Evolutionary conservation across 306 rosid species (phyloP).

Genomic region (Ormosia emarginata): DNA sequence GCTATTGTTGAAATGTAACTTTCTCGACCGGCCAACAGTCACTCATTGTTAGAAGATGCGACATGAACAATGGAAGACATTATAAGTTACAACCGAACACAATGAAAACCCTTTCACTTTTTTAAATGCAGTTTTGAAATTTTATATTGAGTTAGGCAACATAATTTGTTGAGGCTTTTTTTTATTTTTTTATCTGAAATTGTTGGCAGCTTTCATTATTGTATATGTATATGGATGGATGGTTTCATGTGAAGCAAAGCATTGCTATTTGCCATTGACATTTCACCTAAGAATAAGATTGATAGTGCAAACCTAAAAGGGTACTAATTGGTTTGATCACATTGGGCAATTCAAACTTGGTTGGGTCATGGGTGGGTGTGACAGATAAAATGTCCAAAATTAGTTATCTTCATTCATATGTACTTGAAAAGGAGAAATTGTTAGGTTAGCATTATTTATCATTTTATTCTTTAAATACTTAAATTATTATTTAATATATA

Average conservation of each 20-base stretch:
- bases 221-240: not conserved
- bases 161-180: not conserved
- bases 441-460: no score
- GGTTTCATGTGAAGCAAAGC: slow-evolving; percentile 25
- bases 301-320: not conserved
- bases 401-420: not conserved
- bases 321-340: not conserved
- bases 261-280: slow-evolving; percentile 22
- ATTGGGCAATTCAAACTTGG: not conserved
- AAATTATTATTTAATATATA: no score
- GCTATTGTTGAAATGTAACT: slow-evolving; percentile 7
- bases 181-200: not conserved
- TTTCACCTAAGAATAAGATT: slow-evolving; percentile 16
- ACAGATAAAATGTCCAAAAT: not conserved
- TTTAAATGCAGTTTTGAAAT: not conserved
- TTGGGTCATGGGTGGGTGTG: not conserved
- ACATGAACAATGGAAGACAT: not conserved
- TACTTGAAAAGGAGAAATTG: no score
- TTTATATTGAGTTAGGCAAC: slow-evolving; percentile 19
- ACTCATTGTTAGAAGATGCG: not conserved
- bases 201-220: slow-evolving; percentile 9
- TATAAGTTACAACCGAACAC: slow-evolving; percentile 12
- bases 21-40: slow-evolving; percentile 13
- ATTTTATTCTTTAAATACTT: no score
- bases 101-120: not conserved